Conservation (phyloP, 768 basidiomycete genomes). For the Phaffia australis region DNA sequence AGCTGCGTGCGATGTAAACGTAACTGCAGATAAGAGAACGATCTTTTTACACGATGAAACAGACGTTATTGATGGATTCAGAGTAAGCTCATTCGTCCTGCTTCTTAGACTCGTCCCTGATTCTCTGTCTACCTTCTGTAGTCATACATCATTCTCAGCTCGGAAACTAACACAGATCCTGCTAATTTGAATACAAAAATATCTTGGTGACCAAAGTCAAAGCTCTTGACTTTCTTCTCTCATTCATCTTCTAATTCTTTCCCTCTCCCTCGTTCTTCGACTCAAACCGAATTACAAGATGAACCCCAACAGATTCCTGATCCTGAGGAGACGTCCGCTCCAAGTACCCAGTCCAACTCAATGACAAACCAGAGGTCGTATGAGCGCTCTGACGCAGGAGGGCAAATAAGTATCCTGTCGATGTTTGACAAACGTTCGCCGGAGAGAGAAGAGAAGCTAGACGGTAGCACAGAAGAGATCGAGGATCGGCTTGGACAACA, state of each 20-base stretch:
- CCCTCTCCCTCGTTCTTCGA: background rate
- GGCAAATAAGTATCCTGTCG: background rate
- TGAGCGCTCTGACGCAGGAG: background rate
- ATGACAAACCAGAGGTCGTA: background rate
- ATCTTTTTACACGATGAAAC: slow-evolving; percentile 81
- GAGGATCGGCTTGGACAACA: slow-evolving; percentile 5
- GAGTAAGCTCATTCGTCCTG: slow-evolving; percentile 43
- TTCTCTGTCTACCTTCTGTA: background rate
- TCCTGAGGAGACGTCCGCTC: too few relatives aligned
- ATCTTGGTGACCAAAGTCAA: slow-evolving; percentile 44
- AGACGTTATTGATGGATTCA: slow-evolving; percentile 64
- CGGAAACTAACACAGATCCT: slow-evolving; percentile 57
- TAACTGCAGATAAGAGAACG: slow-evolving; percentile 93
- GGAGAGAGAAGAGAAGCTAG: background rate
- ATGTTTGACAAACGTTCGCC: background rate
- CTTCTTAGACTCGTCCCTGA: background rate
- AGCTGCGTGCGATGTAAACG: slow-evolving; percentile 85
- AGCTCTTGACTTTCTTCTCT: slow-evolving; percentile 25
- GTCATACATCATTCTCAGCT: background rate
- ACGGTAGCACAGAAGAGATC: background rate
- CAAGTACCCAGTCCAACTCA: background rate
- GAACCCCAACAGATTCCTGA: too few relatives aligned
- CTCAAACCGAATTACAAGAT: background rate
- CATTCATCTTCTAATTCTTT: background rate
- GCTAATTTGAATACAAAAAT: slow-evolving; percentile 51